These are phyloP conservation scores for Claviceps pazoutovae DNA, from an alignment of 2,329 filamentous ascomycete species.

Conservation along the genomic window DNA sequence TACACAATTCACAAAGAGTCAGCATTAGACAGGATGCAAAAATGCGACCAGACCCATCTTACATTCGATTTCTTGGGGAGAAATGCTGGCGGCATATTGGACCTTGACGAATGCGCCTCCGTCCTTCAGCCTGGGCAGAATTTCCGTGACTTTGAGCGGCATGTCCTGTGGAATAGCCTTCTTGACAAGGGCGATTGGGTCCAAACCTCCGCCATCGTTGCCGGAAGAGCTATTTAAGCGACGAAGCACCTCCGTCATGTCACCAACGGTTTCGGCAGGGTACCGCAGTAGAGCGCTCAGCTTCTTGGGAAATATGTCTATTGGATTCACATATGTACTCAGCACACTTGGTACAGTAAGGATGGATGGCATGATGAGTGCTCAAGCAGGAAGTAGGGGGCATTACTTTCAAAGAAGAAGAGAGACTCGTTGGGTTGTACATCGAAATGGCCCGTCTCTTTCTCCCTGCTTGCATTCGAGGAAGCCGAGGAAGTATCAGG, in stretches of 20 bases:
- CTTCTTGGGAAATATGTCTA: slow-evolving; percentile 73
- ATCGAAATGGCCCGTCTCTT: slow-evolving; percentile 71
- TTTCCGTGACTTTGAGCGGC: slow-evolving; percentile 60
- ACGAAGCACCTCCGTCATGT: slow-evolving; percentile 36
- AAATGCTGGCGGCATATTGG: slow-evolving; percentile 30
- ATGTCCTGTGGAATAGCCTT: slow-evolving; percentile 49
- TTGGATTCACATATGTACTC: background rate
- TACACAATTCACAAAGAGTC: slow-evolving; percentile 5
- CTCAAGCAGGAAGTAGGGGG: background rate
- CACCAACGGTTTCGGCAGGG: slow-evolving; percentile 33
- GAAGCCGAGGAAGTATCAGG: slow-evolving; percentile 6
- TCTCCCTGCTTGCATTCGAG: slow-evolving; percentile 30
- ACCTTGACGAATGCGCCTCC: slow-evolving; percentile 92
- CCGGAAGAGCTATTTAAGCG: slow-evolving; percentile 37
- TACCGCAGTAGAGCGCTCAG: slow-evolving; percentile 37
- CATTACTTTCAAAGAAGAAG: slow-evolving; percentile 76
- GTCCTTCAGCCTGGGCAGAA: slow-evolving; percentile 75
- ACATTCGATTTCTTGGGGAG: slow-evolving; percentile 30
- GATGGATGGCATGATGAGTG: background rate
- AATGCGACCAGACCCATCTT: slow-evolving; percentile 3
- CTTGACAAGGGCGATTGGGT: slow-evolving; percentile 40
- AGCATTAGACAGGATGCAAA: background rate
- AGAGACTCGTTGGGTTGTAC: slow-evolving; percentile 64
- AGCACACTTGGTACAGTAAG: background rate
- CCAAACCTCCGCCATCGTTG: slow-evolving; percentile 32